phyloP scores from a whole-genome alignment of 225 moss, liverwort and hornwort genomes.

The Asterella californica region DNA sequence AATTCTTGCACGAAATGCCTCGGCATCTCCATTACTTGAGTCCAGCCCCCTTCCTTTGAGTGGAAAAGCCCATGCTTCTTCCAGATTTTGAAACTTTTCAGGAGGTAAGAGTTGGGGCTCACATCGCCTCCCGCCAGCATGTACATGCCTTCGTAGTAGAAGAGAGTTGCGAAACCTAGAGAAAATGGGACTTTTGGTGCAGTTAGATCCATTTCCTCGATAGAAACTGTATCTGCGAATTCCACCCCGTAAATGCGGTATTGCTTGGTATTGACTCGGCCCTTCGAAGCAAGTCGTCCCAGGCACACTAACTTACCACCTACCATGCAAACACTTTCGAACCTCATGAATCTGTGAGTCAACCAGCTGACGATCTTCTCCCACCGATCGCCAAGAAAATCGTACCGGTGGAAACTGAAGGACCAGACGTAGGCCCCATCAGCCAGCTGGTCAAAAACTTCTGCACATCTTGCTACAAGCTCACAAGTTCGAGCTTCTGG shows the following conservation, averaged over 20 bases:
- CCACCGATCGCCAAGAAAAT: background rate
- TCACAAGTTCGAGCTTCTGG: background rate
- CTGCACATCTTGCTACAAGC: background rate
- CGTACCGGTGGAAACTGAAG: background rate
- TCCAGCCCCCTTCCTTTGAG: background rate
- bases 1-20: background rate
- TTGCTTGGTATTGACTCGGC: background rate
- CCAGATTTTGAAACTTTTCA: background rate
- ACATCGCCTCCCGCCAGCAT: background rate
- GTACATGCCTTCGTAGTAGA: background rate
- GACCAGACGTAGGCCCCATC: background rate
- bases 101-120: background rate
- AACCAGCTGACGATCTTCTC: background rate
- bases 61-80: background rate
- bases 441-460: background rate
- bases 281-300: background rate
- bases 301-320: background rate
- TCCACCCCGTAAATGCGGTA: constrained; percentile 4
- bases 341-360: background rate
- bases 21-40: background rate
- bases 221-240: background rate
- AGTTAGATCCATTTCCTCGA: background rate
- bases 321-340: background rate
- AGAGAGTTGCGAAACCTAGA: background rate
- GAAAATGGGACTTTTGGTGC: background rate